Evolutionary conservation across 495 filamentous ascomycete species (phyloP).

Genomic region (Chaetomidium leptoderma): DNA sequence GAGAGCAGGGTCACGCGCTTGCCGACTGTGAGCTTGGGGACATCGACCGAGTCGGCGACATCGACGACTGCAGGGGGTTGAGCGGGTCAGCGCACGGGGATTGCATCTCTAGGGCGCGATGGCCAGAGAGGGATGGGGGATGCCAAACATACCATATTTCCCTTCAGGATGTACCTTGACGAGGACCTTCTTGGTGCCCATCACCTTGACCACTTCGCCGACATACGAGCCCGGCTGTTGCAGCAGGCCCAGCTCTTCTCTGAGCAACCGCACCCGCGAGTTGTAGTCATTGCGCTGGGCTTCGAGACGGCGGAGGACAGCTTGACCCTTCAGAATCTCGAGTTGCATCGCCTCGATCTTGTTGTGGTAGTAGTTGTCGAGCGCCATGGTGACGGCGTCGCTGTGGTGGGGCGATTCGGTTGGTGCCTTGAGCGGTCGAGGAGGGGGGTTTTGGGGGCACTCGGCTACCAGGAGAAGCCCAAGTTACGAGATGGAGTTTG

Average conservation of each 20-base stretch:
- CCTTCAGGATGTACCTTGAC: constrained; percentile 99
- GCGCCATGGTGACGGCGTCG: constrained; percentile 70
- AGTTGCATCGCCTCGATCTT: constrained; percentile 99
- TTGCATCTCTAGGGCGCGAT: neutral
- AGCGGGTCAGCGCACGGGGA: constrained; percentile 5
- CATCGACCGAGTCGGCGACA: constrained; percentile 89
- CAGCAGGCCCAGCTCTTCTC: constrained; percentile 92
- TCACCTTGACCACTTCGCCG: constrained; percentile 98
- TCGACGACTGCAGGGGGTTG: constrained; percentile 70
- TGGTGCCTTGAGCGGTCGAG: neutral
- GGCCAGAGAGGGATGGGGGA: neutral
- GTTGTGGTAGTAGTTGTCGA: constrained; percentile 98
- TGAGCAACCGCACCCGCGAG: constrained; percentile 87
- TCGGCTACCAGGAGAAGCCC: neutral
- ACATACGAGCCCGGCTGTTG: constrained; percentile 98
- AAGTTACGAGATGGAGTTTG: too few relatives aligned
- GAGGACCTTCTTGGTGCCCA: constrained; percentile 98
- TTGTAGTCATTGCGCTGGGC: constrained; percentile 99
- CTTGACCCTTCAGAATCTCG: constrained; percentile 97
- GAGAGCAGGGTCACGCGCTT: constrained; percentile 96
- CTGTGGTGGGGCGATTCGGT: constrained; percentile 6
- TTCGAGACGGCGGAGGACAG: constrained; percentile 88
- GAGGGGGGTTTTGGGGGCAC: neutral
- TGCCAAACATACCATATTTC: constrained; percentile 80
- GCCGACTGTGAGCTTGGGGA: constrained; percentile 90